Evolutionary conservation across 441 rosid species (phyloP).

Genomic region (Eruca vesicaria): DNA sequence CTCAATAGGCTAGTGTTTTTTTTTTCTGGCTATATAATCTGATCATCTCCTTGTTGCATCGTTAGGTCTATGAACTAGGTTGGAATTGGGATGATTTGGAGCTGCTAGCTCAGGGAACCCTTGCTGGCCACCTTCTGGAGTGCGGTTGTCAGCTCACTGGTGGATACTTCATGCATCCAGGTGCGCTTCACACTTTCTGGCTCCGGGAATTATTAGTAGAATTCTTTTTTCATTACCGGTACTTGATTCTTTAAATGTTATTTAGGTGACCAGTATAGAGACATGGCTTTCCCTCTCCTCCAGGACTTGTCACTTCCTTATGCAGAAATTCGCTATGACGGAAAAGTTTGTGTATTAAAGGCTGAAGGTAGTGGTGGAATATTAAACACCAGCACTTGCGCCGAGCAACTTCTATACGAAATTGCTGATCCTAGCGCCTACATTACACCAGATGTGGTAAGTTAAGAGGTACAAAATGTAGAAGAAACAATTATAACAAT

Average conservation of each 20-base stretch:
- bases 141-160: conserved; percentile 98
- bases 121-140: conserved; percentile 91
- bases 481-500: not conserved
- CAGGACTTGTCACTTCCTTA: conserved; percentile 80
- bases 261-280: conserved; percentile 73
- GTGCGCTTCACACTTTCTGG: conserved; percentile 39
- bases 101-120: conserved; percentile 79
- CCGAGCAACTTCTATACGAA: conserved; percentile 91
- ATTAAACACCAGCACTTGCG: conserved; percentile 67
- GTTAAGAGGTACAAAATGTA: conserved; percentile 25
- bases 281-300: conserved; percentile 54
- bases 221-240: not conserved
- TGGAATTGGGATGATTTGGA: conserved; percentile 90
- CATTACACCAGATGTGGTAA: conserved; percentile 92
- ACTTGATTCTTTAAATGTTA: conserved; percentile 2
- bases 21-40: not conserved
- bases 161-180: conserved; percentile 98
- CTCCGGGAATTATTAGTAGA: not conserved
- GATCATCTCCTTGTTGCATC: conserved; percentile 19
- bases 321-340: conserved; percentile 70
- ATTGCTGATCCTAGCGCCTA: conserved; percentile 86
- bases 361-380: conserved; percentile 77
- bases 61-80: conserved; percentile 86
- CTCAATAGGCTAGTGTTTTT: not conserved
- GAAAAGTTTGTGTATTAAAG: conserved; percentile 62